Evolutionary conservation across 75 land plant genomes (phyloP), one percentile per base, ranked within the genome.

Genomic region (Isoetes taiwanensis): DNA sequence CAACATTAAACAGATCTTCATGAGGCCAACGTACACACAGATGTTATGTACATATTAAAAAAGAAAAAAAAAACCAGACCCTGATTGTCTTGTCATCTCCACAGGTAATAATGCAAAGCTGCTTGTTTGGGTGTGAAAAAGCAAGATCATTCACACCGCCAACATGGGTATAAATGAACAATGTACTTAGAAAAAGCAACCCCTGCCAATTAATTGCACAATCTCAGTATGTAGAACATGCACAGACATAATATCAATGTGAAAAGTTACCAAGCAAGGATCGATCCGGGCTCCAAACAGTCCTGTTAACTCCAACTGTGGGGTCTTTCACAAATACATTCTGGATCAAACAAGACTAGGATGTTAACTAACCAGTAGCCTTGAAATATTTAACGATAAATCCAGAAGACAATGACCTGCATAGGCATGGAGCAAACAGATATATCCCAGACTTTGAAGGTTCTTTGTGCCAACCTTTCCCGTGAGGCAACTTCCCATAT

Each of bases 221-320:
- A n/a, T n/a, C n/a, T n/a, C n/a, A n/a, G n/a, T n/a, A n/a, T n/a
- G n/a, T n/a, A n/a, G n/a, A n/a, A n/a, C n/a, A n/a, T n/a, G n/a
- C n/a, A n/a, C n/a, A n/a, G n/a, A n/a, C n/a, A n/a, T n/a, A n/a
- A 26, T 30, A 31, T 1, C 34, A 25, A 28, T 9, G 34, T 41
- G 33, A 20, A 10, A 27, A 34, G 43, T 56, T 70, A 87, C 94
- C 94, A 66, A 87, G 72, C 28, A 80, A 67, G 26, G 79, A 56
- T 28, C 94, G 88, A 76, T 83, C 94, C 34, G 84, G 84, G 40
- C 81, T 83, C 93, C 93, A 86, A 19, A 80, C 65, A 0, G 75
- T 58, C 21, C 93, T 80, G 53, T 77, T 87, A 17, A 87, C 84
- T 50, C 77, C 70, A 1, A 76, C 79, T 48, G 30, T 54, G 20